Evolutionary conservation across 192 early-diverging fungal genomes (phyloP).

Genomic region (Cetraspora pellucida): DNA sequence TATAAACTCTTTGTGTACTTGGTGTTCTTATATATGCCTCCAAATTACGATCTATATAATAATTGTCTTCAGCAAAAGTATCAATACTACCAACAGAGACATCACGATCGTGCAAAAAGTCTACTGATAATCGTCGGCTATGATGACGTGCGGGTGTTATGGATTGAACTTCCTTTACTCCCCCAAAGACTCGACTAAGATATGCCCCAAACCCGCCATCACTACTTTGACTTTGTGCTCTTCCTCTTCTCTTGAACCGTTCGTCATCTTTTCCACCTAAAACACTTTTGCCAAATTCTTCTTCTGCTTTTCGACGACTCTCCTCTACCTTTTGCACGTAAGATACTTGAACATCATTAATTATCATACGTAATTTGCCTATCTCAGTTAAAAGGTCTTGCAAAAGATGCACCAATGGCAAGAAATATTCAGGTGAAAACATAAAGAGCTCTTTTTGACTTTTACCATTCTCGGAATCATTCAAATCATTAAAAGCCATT

Average conservation of each 20-base stretch:
- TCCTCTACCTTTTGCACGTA: slow-evolving; percentile 62
- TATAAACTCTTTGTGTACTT: slow-evolving; percentile 10
- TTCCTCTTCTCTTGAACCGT: neutral
- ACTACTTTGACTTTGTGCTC: slow-evolving; percentile 3
- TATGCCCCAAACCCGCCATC: slow-evolving; percentile 28
- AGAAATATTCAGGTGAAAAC: slow-evolving; percentile 53
- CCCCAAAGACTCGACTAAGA: slow-evolving; percentile 36
- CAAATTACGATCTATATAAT: slow-evolving; percentile 28
- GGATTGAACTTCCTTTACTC: slow-evolving; percentile 14
- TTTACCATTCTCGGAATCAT: neutral
- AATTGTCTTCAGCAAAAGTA: slow-evolving; percentile 34
- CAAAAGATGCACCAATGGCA: slow-evolving; percentile 47
- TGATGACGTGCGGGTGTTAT: slow-evolving; percentile 21
- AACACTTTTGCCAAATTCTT: slow-evolving; percentile 43
- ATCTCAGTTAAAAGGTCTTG: slow-evolving; percentile 55
- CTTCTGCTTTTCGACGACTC: slow-evolving; percentile 51
- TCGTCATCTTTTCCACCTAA: slow-evolving; percentile 2
- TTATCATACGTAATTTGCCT: slow-evolving; percentile 52
- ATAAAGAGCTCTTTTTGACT: slow-evolving; percentile 27
- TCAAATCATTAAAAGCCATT: slow-evolving; percentile 1
- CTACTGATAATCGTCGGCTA: slow-evolving; percentile 29
- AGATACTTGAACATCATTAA: slow-evolving; percentile 63
- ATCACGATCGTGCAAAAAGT: slow-evolving; percentile 31
- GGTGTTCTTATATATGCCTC: slow-evolving; percentile 12
- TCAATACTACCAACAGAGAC: slow-evolving; percentile 34